phyloP scores from a whole-genome alignment of 2,329 filamentous ascomycete species.

The Aspergillus persii region DNA sequence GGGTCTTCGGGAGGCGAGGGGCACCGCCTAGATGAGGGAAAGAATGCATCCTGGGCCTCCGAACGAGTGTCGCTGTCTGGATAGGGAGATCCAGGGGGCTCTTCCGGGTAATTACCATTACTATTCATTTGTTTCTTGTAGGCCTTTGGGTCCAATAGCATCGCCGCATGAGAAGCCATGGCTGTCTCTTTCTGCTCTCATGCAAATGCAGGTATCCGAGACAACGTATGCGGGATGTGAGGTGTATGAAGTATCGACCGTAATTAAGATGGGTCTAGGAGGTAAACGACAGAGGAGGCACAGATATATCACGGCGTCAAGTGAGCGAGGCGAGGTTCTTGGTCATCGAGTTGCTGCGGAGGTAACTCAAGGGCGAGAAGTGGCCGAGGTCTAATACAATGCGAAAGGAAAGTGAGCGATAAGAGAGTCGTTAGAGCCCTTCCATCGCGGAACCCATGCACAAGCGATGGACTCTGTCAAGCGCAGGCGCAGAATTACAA shows the following conservation, averaged over 20 bases:
- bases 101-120: slow-evolving; percentile 31
- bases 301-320: background rate
- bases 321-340: background rate
- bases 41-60: slow-evolving; percentile 9
- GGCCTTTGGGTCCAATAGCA: slow-evolving; percentile 45
- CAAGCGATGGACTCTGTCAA: background rate
- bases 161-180: slow-evolving; percentile 42
- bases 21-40: slow-evolving; percentile 9
- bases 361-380: background rate
- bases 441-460: slow-evolving; percentile 2
- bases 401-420: background rate
- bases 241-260: background rate
- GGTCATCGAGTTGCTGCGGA: background rate
- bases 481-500: background rate
- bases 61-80: slow-evolving; percentile 6
- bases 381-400: background rate
- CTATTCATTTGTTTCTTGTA: slow-evolving; percentile 36
- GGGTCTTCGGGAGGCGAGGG: slow-evolving; percentile 16
- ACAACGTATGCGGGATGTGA: background rate
- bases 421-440: slow-evolving; percentile 1
- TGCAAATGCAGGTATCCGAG: slow-evolving; percentile 15
- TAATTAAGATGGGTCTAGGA: background rate
- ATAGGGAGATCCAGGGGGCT: slow-evolving; percentile 9
- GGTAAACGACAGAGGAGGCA: background rate
- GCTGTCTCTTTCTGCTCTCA: slow-evolving; percentile 7